Conservation (phyloP, 768 basidiomycete species). For the Lactifluus pinguis region DNA sequence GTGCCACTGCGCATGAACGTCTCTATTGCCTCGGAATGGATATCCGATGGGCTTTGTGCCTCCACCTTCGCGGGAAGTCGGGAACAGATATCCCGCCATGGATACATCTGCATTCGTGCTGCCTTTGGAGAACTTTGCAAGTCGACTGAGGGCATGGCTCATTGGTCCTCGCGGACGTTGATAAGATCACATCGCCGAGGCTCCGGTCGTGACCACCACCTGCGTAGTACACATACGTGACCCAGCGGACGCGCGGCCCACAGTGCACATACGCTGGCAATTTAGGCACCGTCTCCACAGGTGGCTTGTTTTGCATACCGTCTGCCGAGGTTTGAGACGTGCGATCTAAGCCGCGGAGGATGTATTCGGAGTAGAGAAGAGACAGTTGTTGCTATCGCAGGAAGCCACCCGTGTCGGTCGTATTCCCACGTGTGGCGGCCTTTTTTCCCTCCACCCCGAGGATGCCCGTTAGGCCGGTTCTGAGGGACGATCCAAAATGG, state of each 20-base stretch:
- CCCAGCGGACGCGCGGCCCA: constrained; percentile 36
- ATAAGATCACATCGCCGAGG: too few relatives aligned
- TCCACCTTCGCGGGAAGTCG: too few relatives aligned
- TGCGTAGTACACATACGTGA: too few relatives aligned
- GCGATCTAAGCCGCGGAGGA: constrained; percentile 20
- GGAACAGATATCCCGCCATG: constrained; percentile 10
- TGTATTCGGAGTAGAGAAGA: constrained; percentile 39
- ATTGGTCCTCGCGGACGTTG: too few relatives aligned
- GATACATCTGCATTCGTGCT: constrained; percentile 17
- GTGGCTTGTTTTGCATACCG: neutral
- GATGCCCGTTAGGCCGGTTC: constrained; percentile 40
- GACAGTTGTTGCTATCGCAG: constrained; percentile 49
- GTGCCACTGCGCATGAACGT: constrained; percentile 24
- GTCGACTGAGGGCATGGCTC: too few relatives aligned
- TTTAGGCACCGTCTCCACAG: constrained; percentile 14
- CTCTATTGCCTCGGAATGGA: constrained; percentile 25
- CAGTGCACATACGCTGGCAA: constrained; percentile 27
- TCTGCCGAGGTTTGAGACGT: neutral
- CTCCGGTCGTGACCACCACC: too few relatives aligned
- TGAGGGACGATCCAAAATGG: too few relatives aligned
- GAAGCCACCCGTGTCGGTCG: constrained; percentile 46
- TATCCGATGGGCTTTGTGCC: neutral
- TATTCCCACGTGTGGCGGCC: constrained; percentile 27
- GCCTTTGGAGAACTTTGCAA: neutral
- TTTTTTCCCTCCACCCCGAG: constrained; percentile 52